These are phyloP conservation scores for Pterocarpus macrocarpus DNA, from an alignment of 306 rosid genomes.

Conservation along the genomic window DNA sequence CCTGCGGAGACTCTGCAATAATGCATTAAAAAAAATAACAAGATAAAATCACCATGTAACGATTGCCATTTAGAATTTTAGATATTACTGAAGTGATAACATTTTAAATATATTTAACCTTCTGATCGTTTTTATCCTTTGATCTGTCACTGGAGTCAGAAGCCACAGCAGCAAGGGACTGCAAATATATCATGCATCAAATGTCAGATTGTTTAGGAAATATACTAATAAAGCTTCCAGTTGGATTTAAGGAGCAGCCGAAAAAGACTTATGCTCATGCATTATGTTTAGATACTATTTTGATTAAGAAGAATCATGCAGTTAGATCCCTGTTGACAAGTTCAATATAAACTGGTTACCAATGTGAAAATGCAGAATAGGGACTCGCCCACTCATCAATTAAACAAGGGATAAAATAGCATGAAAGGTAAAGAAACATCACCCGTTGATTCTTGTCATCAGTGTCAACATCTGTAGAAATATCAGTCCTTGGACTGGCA, in stretches of 20 bases:
- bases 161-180: slow-evolving; percentile 71
- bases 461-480: slow-evolving; percentile 93
- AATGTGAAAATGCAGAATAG: slow-evolving; percentile 25
- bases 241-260: slow-evolving; percentile 6
- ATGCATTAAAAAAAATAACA: slow-evolving; percentile 35
- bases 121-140: slow-evolving; percentile 92
- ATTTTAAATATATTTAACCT: slow-evolving; percentile 61
- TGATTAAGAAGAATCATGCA: slow-evolving; percentile 15
- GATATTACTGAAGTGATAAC: slow-evolving; percentile 16
- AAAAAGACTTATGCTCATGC: slow-evolving; percentile 6
- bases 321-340: background rate
- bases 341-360: slow-evolving; percentile 15
- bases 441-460: slow-evolving; percentile 94
- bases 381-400: slow-evolving; percentile 34
- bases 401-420: slow-evolving; percentile 17
- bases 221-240: slow-evolving; percentile 14
- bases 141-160: slow-evolving; percentile 96
- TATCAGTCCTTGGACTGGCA: slow-evolving; percentile 98
- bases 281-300: slow-evolving; percentile 17
- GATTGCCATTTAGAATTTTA: slow-evolving; percentile 30
- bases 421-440: slow-evolving; percentile 47
- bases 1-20: slow-evolving; percentile 88
- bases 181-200: slow-evolving; percentile 48
- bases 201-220: slow-evolving; percentile 43
- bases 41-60: slow-evolving; percentile 15